Base-by-base conservation (phyloP, 2,329 filamentous ascomycete genomes). In the Trichoderma endophyticum region DNA sequence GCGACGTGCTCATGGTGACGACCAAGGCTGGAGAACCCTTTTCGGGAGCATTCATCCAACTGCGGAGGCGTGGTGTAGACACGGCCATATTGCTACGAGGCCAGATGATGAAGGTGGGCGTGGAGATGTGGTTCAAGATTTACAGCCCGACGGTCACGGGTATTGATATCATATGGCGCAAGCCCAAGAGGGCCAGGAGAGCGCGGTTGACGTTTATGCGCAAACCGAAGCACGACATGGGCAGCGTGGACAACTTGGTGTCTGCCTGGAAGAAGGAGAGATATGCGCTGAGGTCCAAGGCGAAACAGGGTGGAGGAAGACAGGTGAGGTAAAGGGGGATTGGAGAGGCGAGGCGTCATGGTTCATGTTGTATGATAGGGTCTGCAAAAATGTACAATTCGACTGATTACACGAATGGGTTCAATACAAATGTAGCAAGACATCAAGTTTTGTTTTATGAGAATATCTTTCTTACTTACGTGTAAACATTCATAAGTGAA, bases 71-170 rank as follows among this genome's bases (percentile, higher is more conserved):
- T n/a, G 94, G 94, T 73, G 89, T 96, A 73, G 95, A 98, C 83
- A 97, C 94, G 3, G 92, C 93, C 5, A 91, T 99, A 70, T 84
- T 97, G 73, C 86, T 99, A 73, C 89, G 96, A 71, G 95, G 95
- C 77, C 91, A 97, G 80, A 84, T 99, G 77, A 95, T 93, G 76
- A 89, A 93, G 77, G 89, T 97, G 7, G 93, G 93, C 73, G 93
- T 97, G 73, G 96, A 99, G 88, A 96, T 97, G 93, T 97, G 94
- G 91, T 94, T 93, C 83, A 99, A 99, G 86, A 87, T 98, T 72
- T 98, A 96, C 86, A 93, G 90, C 79, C 95, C 95, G 73, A 92
- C 93, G 79, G 92, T 98, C 36, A 90, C 92, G 80, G 93, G 93
- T 75, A 94, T 99, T 78, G 95, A 99, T 84, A 92, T 99, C 77